Evolutionary conservation across 2,329 filamentous ascomycete genomes (phyloP).

Genomic region (Claviceps maximensis): DNA sequence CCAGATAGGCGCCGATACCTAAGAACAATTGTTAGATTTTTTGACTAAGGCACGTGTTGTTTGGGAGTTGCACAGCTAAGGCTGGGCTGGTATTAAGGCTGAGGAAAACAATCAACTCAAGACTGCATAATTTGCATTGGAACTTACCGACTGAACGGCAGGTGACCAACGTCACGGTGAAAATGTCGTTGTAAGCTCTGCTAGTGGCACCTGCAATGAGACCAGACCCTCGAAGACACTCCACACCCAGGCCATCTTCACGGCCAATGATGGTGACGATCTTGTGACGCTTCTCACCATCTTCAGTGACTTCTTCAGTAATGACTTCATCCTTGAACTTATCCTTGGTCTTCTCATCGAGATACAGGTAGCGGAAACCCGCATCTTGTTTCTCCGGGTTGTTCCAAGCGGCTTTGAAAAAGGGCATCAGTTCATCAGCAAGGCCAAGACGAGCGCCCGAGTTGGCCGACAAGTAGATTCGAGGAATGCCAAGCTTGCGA

Average conservation of each 20-base stretch:
- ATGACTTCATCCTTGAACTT: slow-evolving; percentile 64
- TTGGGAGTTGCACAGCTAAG: background rate
- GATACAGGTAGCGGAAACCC: slow-evolving; percentile 95
- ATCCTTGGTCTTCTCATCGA: slow-evolving; percentile 75
- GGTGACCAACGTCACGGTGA: slow-evolving; percentile 93
- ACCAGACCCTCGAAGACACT: slow-evolving; percentile 93
- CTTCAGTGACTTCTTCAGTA: slow-evolving; percentile 74
- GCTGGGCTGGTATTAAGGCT: background rate
- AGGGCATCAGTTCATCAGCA: slow-evolving; percentile 89
- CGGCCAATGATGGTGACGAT: slow-evolving; percentile 87
- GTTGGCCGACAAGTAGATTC: slow-evolving; percentile 97
- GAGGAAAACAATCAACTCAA: background rate
- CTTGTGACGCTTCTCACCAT: slow-evolving; percentile 83
- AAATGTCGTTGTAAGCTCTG: slow-evolving; percentile 95
- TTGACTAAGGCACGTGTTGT: background rate
- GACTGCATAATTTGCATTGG: background rate
- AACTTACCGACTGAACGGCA: slow-evolving; percentile 87
- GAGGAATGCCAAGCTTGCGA: slow-evolving; percentile 84
- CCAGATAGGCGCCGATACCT: slow-evolving; percentile 96
- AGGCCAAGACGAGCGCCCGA: slow-evolving; percentile 95
- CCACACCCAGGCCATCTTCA: slow-evolving; percentile 93
- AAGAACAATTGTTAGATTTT: background rate
- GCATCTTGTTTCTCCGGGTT: slow-evolving; percentile 64
- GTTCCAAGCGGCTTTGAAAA: slow-evolving; percentile 97
- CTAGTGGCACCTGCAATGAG: slow-evolving; percentile 96